Evolutionary conservation across 2,329 filamentous ascomycete genomes (phyloP).

Genomic region (Neopestalotiopsis clavispora): DNA sequence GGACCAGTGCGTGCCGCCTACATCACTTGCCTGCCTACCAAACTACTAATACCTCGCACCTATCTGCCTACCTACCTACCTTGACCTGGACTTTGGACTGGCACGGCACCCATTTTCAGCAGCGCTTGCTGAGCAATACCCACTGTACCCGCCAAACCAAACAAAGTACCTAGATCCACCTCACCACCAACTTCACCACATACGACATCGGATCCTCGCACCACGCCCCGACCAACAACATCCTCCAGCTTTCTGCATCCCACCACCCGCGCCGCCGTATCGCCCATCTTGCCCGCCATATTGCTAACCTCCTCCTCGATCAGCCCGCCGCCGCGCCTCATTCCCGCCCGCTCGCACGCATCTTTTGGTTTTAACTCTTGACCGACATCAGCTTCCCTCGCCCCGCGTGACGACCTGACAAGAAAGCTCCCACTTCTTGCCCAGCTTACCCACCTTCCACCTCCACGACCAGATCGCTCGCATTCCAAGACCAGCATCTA

Average conservation of each 20-base stretch:
- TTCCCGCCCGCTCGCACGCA: not conserved
- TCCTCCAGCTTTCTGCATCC: not conserved
- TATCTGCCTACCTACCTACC: not conserved
- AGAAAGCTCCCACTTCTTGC: conserved; percentile 16
- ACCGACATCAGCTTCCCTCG: not conserved
- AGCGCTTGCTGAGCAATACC: not conserved
- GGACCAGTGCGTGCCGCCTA: not conserved
- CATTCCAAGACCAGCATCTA: not conserved
- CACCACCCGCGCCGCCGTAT: not conserved
- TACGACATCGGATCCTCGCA: conserved; percentile 13
- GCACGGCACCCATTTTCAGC: too few relatives aligned
- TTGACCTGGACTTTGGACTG: too few relatives aligned
- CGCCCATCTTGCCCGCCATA: not conserved
- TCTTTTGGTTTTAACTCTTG: conserved; percentile 1
- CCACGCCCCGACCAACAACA: conserved; percentile 8
- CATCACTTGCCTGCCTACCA: not conserved
- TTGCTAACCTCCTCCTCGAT: not conserved
- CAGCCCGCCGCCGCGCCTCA: not conserved
- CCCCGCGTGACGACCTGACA: not conserved
- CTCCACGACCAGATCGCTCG: not conserved
- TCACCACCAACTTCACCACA: conserved; percentile 12
- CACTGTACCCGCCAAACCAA: conserved; percentile 1
- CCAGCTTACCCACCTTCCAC: conserved; percentile 8
- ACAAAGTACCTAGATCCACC: conserved; percentile 8
- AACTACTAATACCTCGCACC: not conserved